A percentile compares a stretch with the other conserved stretches of the same genome.
Conservation (phyloP, 164 flowering plant species). For the Annona cherimola region DNA sequence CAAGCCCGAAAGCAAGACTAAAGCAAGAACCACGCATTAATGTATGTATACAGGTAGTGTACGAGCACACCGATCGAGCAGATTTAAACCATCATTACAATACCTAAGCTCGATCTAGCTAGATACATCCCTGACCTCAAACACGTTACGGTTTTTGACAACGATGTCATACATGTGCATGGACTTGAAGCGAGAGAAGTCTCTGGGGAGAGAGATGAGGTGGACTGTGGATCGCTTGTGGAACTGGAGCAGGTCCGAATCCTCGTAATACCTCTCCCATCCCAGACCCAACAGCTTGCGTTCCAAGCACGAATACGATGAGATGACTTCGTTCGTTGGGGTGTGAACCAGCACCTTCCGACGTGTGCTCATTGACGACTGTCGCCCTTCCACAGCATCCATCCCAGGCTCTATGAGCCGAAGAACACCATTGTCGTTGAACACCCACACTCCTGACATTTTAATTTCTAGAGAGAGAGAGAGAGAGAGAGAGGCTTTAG, state of each 20-base stretch:
- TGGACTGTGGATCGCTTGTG: slow-evolving; percentile 75
- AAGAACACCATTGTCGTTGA: slow-evolving; percentile 69
- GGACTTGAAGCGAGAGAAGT: slow-evolving; percentile 67
- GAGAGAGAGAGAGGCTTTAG: not conserved
- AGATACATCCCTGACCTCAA: slow-evolving; percentile 71
- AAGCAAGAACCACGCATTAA: too few relatives aligned
- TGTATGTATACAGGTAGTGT: too few relatives aligned
- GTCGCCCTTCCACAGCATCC: slow-evolving; percentile 27
- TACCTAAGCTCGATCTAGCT: too few relatives aligned
- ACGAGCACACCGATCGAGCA: too few relatives aligned
- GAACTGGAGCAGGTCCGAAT: slow-evolving; percentile 76
- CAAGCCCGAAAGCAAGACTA: too few relatives aligned
- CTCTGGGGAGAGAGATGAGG: slow-evolving; percentile 83
- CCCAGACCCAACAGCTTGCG: slow-evolving; percentile 51
- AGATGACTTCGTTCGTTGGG: slow-evolving; percentile 53
- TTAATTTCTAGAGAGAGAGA: not conserved
- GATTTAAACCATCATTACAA: too few relatives aligned
- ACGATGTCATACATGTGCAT: slow-evolving; percentile 90
- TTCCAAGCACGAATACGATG: slow-evolving; percentile 53
- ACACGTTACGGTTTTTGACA: slow-evolving; percentile 63
- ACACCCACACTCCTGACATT: slow-evolving; percentile 96
- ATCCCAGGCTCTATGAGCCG: slow-evolving; percentile 57
- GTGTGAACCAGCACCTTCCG: slow-evolving; percentile 61
- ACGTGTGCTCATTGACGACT: slow-evolving; percentile 5
- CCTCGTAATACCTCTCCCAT: slow-evolving; percentile 87